Evolutionary conservation across 139 green algal species (phyloP), one percentile per base, ranked within the genome.

Genomic region (Chlorella sp.): DNA sequence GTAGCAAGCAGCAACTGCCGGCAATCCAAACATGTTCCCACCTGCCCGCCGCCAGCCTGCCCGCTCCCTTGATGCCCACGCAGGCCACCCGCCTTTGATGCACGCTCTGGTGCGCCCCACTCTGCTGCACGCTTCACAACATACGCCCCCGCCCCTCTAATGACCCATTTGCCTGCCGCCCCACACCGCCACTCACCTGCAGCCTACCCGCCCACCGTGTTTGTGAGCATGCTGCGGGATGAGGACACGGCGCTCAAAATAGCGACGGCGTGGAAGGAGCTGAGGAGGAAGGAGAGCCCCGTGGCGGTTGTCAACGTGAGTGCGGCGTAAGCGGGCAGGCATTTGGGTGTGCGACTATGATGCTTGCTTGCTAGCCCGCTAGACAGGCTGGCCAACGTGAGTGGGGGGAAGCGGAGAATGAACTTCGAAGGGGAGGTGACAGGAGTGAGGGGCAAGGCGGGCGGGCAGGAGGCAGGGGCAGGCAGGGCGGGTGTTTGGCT

Each of bases 181-280:
- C 36, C 5, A 28, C 4, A 3, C 69, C 69, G 2, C 69, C 16
- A 19, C 0, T 81, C 28, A 30, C 30, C 34, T 60, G 82, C 82
- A 86, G 82, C 37, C 22, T 88, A 69, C 68, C 84, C 84, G 1
- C 84, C 84, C 84, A 88, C 84, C 39, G 40, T 88, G 14, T 88
- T 81, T 40, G 28, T 66, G 21, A 40, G 64, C 68, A 88, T 88
- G 84, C 11, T 81, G 66, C 28, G 37, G 1, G 84, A 88, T 32
- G 16, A 80, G 16, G 39, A 64, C 39, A 76, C 37, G 68, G 34
- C 30, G 39, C 26, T 66, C 24, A 80, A 76, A 40, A 80, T 69
- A 12, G 11, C 64, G 4, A 34, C 37, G 5, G 53, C 77, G n/a
- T 32, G 42, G 37, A 34, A 15, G 34, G 68, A 61, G n/a, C 66